Evolutionary conservation across 2,329 filamentous ascomycete species (phyloP).

Genomic region (Teratosphaeria gauchensis): DNA sequence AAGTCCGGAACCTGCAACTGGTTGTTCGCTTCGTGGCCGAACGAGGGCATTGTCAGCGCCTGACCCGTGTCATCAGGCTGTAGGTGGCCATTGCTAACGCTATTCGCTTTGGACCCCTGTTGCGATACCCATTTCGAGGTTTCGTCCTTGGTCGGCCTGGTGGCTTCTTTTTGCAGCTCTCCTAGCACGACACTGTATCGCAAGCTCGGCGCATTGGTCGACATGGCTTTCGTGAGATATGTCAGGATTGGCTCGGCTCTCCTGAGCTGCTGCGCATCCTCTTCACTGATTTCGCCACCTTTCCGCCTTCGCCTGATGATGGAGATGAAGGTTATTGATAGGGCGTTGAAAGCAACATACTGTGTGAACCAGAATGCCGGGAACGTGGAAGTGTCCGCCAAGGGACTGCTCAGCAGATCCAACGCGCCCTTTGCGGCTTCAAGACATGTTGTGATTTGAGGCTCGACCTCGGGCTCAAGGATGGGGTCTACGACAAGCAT

Average conservation of each 20-base stretch:
- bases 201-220: slow-evolving; percentile 35
- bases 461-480: slow-evolving; percentile 7
- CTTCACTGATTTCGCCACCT: slow-evolving; percentile 1
- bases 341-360: slow-evolving; percentile 46
- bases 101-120: not conserved
- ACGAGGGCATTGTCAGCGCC: not conserved
- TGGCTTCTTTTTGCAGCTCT: slow-evolving; percentile 38
- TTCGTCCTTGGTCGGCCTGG: slow-evolving; percentile 12
- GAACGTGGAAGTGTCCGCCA: slow-evolving; percentile 28
- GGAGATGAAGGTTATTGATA: slow-evolving; percentile 46
- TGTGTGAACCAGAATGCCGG: slow-evolving; percentile 46
- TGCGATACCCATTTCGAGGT: not conserved
- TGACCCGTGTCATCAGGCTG: not conserved
- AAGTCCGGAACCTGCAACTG: not conserved
- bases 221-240: slow-evolving; percentile 33
- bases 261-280: slow-evolving; percentile 27
- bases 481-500: slow-evolving; percentile 36
- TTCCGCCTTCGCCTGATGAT: slow-evolving; percentile 36
- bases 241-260: slow-evolving; percentile 40
- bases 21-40: not conserved
- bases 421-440: slow-evolving; percentile 39
- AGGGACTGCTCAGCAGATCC: slow-evolving; percentile 35
- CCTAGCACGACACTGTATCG: slow-evolving; percentile 46
- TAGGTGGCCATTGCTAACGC: not conserved
- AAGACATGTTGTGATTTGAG: slow-evolving; percentile 37